phyloP scores from a whole-genome alignment of 1,139 yeast species.

The Kluyveromyces sp. region DNA sequence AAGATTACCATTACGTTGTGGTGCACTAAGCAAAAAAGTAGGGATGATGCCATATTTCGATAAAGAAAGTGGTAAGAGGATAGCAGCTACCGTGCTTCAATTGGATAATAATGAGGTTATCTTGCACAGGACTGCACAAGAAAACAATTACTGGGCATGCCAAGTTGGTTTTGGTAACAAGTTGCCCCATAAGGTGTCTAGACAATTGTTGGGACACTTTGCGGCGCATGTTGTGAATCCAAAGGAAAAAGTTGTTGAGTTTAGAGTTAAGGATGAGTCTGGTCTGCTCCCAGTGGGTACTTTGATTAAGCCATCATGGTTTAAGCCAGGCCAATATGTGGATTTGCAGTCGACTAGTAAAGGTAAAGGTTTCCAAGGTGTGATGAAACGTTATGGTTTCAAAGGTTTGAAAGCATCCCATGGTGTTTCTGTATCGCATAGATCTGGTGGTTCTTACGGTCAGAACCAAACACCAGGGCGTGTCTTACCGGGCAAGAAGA shows the following conservation, averaged over 20 bases:
- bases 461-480: conserved; percentile 93
- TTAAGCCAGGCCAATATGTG: conserved; percentile 73
- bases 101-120: conserved; percentile 84
- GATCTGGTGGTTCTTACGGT: conserved; percentile 98
- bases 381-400: conserved; percentile 94
- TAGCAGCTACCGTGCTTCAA: conserved; percentile 80
- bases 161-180: conserved; percentile 82
- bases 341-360: conserved; percentile 74
- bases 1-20: conserved; percentile 68
- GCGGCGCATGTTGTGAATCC: conserved; percentile 80
- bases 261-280: conserved; percentile 58
- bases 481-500: conserved; percentile 91
- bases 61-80: conserved; percentile 55
- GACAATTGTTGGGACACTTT: conserved; percentile 69
- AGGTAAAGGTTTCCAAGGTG: conserved; percentile 98
- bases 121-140: conserved; percentile 55
- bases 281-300: conserved; percentile 76
- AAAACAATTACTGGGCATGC: conserved; percentile 78
- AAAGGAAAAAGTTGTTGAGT: conserved; percentile 66
- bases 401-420: conserved; percentile 87
- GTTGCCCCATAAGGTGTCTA: conserved; percentile 52
- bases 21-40: conserved; percentile 70
- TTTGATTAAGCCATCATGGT: conserved; percentile 73
- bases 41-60: conserved; percentile 88
- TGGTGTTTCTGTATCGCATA: conserved; percentile 90